Base-by-base conservation (phyloP, 192 early-diverging fungal species). In the Haplosporangium gracile region DNA sequence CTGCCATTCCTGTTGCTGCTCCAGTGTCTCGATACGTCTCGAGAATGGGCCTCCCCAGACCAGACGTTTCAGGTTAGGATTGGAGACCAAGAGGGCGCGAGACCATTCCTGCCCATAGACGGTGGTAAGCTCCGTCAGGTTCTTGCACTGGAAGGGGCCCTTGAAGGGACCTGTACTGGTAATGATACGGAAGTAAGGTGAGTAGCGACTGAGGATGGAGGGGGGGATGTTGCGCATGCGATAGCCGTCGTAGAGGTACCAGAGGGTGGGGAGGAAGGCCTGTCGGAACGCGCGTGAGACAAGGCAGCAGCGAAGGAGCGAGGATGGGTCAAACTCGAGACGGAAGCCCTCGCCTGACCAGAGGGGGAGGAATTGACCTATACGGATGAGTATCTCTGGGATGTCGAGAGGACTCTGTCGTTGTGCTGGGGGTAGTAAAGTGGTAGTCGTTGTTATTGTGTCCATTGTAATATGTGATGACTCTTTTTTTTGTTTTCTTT, bases 41-140 rank as follows among this genome's bases (percentile, higher is more conserved):
- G 73, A 39, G 42, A 77, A 82, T 0, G 81, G 81, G 4, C 81
- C 81, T 15, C 81, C 81, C 81, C 81, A 82, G 57, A 77, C 81
- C 2, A 82, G 76, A 20, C 81, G 39, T 22, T 77, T 77, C 43
- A 82, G 76, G 20, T 75, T 75, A 13, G 76, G 81, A 63, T 82
- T 82, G 16, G 76, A 72, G 22, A 77, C 49, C 24, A 82, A 29
- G 4, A 82, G 36, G 0, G 72, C 81, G 24, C 81, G 70, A 42
- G 81, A 82, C 81, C 81, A 82, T 69, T 82, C 81, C 55, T 82
- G 81, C 5, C 81, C 81, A 74, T 82, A 82, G 32, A 82, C 81
- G 6, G 81, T 82, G 9, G 39, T 77, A 34, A 82, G 76, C 36
- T 82, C 81, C 18, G 77, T 77, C 36, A 82, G 42, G 47, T 82